Evolutionary conservation across 2,329 filamentous ascomycete genomes (phyloP).

Genomic region (Calonectria pteridis): DNA sequence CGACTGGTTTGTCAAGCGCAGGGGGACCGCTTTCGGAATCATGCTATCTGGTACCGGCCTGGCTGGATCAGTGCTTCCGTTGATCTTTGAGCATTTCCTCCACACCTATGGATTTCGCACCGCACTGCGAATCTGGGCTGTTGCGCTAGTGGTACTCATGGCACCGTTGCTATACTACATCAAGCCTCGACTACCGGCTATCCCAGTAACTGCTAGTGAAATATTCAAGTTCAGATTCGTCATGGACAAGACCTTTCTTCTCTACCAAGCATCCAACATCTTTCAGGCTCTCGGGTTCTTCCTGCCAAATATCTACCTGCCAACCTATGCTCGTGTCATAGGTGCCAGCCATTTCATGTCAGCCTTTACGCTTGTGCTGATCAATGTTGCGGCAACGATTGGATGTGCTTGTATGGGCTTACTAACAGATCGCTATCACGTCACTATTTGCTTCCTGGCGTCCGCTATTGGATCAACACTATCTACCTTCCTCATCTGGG

Average conservation of each 20-base stretch:
- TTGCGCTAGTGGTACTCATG: neutral
- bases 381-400: neutral
- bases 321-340: slow-evolving; percentile 5
- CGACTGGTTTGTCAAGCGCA: slow-evolving; percentile 7
- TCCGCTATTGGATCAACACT: neutral
- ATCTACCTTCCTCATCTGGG: neutral
- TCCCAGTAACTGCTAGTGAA: neutral
- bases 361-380: neutral
- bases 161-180: slow-evolving; percentile 3
- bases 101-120: neutral
- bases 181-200: neutral
- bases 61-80: neutral
- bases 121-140: neutral
- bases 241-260: neutral
- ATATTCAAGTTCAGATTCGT: neutral
- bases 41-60: neutral
- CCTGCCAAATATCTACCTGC: neutral
- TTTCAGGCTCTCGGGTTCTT: slow-evolving; percentile 4
- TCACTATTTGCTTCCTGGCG: neutral
- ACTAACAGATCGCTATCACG: neutral
- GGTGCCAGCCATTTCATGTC: neutral
- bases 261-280: neutral
- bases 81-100: slow-evolving; percentile 7
- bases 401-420: neutral
- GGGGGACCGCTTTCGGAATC: neutral